Evolutionary conservation across 2,329 filamentous ascomycete species (phyloP).

Genomic region (Alternaria ventricosa): DNA sequence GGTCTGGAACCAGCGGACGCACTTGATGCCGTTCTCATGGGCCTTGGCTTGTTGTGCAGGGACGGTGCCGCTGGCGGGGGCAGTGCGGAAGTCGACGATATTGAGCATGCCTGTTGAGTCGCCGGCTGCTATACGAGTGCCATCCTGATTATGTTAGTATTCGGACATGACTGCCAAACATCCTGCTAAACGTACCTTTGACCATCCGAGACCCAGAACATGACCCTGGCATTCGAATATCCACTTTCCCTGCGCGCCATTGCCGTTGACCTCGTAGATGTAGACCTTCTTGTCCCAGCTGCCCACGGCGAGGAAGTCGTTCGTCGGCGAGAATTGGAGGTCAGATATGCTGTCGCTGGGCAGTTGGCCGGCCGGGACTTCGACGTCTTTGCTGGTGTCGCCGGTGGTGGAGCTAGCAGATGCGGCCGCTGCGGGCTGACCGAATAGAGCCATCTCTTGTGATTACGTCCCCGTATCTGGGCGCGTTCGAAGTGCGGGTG

Average conservation of each 20-base stretch:
- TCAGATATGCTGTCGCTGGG: conserved; percentile 91
- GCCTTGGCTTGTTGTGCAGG: conserved; percentile 64
- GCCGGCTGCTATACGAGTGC: conserved; percentile 83
- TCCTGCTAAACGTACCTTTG: conserved; percentile 68
- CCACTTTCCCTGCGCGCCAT: conserved; percentile 83
- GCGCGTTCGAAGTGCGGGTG: conserved; percentile 3
- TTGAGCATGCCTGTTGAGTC: conserved; percentile 92
- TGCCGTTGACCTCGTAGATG: conserved; percentile 90
- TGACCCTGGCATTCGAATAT: conserved; percentile 82
- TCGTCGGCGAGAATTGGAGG: conserved; percentile 77
- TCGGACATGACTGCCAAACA: not conserved
- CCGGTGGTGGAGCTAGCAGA: conserved; percentile 76
- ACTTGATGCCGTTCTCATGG: conserved; percentile 83
- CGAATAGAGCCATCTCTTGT: conserved; percentile 66
- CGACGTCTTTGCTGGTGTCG: conserved; percentile 88
- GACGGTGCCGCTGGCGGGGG: conserved; percentile 36
- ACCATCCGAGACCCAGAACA: conserved; percentile 85
- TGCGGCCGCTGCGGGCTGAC: conserved; percentile 58
- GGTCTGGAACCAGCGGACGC: conserved; percentile 68
- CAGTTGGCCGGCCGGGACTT: conserved; percentile 67
- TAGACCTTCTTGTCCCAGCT: conserved; percentile 99
- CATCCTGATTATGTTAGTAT: conserved; percentile 68
- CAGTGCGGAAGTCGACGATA: conserved; percentile 77
- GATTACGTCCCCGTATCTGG: conserved; percentile 7
- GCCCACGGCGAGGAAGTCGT: conserved; percentile 84